Conservation (phyloP, 148 eudicot genomes). For the Spergularia marina region DNA sequence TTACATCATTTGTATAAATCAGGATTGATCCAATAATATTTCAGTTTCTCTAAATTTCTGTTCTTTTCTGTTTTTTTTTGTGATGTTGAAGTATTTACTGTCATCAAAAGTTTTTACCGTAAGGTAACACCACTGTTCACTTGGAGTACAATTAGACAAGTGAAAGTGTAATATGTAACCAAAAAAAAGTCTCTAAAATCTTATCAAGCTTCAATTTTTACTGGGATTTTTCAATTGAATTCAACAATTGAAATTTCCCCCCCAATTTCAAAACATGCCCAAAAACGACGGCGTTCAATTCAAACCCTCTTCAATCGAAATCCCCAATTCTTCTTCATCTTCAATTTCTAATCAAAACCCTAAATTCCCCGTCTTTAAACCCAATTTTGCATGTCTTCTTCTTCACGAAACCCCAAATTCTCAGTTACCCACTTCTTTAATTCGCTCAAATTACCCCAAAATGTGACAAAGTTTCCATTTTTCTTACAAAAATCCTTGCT, state of each 20-base stretch:
- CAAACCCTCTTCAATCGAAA: slow-evolving; percentile 48
- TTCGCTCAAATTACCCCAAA: slow-evolving; percentile 28
- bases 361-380: slow-evolving; percentile 10
- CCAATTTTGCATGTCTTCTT: slow-evolving; percentile 22
- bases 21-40: too few species aligned
- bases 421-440: slow-evolving; percentile 43
- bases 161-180: too few species aligned
- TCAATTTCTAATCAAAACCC: slow-evolving; percentile 36
- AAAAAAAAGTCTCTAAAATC: too few species aligned
- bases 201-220: not conserved
- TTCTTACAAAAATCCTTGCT: slow-evolving; percentile 24
- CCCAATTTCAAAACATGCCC: slow-evolving; percentile 38
- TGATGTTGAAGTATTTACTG: too few species aligned
- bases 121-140: too few species aligned
- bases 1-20: too few species aligned
- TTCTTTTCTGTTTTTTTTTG: too few species aligned
- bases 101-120: too few species aligned
- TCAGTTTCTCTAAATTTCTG: too few species aligned
- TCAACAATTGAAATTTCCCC: not conserved
- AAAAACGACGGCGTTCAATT: slow-evolving; percentile 49
- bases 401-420: slow-evolving; percentile 35
- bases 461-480: slow-evolving; percentile 26
- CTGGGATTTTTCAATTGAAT: not conserved
- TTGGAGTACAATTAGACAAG: too few species aligned
- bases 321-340: slow-evolving; percentile 35